Base-by-base conservation (phyloP, 371 early-diverging fungal species). In the Rhizopus delemar region DNA sequence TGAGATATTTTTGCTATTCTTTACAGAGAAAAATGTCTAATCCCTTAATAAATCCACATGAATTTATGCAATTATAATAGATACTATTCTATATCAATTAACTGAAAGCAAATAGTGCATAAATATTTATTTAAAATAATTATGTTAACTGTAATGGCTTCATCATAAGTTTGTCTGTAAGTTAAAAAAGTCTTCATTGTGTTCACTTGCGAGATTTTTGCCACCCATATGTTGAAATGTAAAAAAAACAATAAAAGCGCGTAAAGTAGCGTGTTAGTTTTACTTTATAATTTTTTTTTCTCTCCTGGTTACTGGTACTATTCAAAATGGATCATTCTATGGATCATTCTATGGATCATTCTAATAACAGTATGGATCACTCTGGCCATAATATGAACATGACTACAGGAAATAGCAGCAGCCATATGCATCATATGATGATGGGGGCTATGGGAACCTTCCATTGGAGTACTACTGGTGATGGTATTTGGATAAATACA, bases 361-460 rank as follows among this genome's bases (percentile, higher is more conserved):
- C 39, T 9, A 39, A 12, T 2, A 5, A 48, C 48, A 15, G 5
- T 28, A 60, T 59, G 62, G 62, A 66, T 57, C 66, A 65, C 28
- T 60, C 66, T 38, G 29, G 35, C 13, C 66, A 66, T 34, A 29
- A 57, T 51, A 70, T 67, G 68, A 41, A 41, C 41, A 71, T 67
- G 68, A 38, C 62, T 36, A 28, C 46, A 31, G 34, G 51, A 3
- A 29, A 8, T 28, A 8, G 3, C 1, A 9, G 7, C 2, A 22
- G 28, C 28, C 7, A n/a, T 22, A 48, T 28, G 48, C 5, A 29
- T 12, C 48, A 48, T 48, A 48, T 48, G 48, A 48, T 48, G 48
- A 48, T 48, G 48, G 74, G 71, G 66, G 36, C 54, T 15, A 80
- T 80, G 80, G 80, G 80, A 5, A 70, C 71, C 8, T 80, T 76